These are phyloP conservation scores for Pyrrhoderma lamaoense DNA, from an alignment of 1,284 basidiomycete genomes.

Conservation along the genomic window DNA sequence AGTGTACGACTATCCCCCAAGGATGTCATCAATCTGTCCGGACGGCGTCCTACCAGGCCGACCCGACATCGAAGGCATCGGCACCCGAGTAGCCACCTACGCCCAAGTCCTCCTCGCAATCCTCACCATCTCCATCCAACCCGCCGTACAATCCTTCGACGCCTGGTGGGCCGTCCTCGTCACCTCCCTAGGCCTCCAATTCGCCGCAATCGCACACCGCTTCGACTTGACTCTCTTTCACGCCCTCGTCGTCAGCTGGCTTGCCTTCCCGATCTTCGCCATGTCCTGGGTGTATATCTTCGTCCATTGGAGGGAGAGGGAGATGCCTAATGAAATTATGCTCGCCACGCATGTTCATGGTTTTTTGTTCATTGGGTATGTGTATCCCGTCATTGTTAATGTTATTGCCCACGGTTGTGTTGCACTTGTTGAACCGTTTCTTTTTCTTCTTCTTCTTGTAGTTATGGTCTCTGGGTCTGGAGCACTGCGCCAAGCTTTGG, in stretches of 20 bases:
- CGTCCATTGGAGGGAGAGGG: slow-evolving; percentile 12
- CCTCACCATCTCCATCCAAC: slow-evolving; percentile 16
- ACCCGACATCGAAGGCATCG: slow-evolving; percentile 18
- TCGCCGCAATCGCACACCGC: slow-evolving; percentile 16
- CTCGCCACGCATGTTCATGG: slow-evolving; percentile 16
- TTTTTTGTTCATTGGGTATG: slow-evolving; percentile 17
- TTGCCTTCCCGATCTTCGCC: slow-evolving; percentile 16
- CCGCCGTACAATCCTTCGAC: slow-evolving; percentile 14
- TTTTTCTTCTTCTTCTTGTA: slow-evolving; percentile 3
- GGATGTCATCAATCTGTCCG: slow-evolving; percentile 1
- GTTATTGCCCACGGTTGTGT: slow-evolving; percentile 17
- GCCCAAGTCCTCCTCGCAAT: slow-evolving; percentile 15
- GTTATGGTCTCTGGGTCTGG: slow-evolving; percentile 18
- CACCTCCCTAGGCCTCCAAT: slow-evolving; percentile 16
- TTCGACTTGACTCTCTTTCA: slow-evolving; percentile 13
- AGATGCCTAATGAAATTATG: slow-evolving; percentile 15
- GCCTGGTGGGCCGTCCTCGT: slow-evolving; percentile 18
- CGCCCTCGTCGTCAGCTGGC: slow-evolving; percentile 11
- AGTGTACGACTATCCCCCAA: too few species aligned
- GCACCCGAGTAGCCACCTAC: slow-evolving; percentile 18
- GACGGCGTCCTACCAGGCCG: slow-evolving; percentile 11
- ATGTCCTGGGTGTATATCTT: slow-evolving; percentile 18
- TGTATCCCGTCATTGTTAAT: neutral
- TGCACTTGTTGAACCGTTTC: too few species aligned
- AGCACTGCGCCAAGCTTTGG: slow-evolving; percentile 12